Evolutionary conservation across 192 early-diverging fungal genomes (phyloP).

Genomic region (Pecoramyces ruminantium): DNA sequence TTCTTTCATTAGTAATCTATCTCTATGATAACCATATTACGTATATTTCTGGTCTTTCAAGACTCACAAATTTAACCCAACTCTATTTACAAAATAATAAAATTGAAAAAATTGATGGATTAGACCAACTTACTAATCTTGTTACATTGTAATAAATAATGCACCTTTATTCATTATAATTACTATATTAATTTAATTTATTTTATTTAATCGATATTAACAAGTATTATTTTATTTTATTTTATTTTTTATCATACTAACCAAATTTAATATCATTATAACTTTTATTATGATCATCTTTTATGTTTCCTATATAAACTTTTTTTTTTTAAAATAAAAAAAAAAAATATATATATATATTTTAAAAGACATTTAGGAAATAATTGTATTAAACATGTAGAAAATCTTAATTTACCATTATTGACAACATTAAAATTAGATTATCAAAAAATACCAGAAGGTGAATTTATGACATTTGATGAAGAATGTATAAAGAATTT

Average conservation of each 20-base stretch:
- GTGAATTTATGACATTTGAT: slow-evolving; percentile 13
- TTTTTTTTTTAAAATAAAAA: no score
- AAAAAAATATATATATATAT: background rate
- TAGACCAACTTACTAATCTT: slow-evolving; percentile 14
- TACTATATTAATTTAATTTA: no score
- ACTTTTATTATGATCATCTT: no score
- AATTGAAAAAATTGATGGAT: slow-evolving; percentile 19
- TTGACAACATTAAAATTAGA: slow-evolving; percentile 29
- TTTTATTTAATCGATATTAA: no score
- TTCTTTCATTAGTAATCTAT: slow-evolving; percentile 16
- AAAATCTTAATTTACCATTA: slow-evolving; percentile 11
- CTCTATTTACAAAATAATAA: slow-evolving; percentile 33
- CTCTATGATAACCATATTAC: slow-evolving; percentile 31
- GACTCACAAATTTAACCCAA: slow-evolving; percentile 12
- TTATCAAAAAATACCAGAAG: slow-evolving; percentile 12
- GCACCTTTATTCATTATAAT: no score
- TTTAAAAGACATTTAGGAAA: slow-evolving; percentile 16
- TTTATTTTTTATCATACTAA: no score
- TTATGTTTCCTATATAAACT: no score
- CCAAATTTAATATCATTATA: no score
- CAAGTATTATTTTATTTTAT: no score
- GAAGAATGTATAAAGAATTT: slow-evolving; percentile 10
- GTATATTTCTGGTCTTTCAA: slow-evolving; percentile 14
- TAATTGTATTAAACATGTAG: slow-evolving; percentile 17
- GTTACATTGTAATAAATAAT: slow-evolving; percentile 18